These are phyloP conservation scores for Nicotiana sylvestris DNA, from an alignment of 257 asterid genomes.

Conservation along the genomic window DNA sequence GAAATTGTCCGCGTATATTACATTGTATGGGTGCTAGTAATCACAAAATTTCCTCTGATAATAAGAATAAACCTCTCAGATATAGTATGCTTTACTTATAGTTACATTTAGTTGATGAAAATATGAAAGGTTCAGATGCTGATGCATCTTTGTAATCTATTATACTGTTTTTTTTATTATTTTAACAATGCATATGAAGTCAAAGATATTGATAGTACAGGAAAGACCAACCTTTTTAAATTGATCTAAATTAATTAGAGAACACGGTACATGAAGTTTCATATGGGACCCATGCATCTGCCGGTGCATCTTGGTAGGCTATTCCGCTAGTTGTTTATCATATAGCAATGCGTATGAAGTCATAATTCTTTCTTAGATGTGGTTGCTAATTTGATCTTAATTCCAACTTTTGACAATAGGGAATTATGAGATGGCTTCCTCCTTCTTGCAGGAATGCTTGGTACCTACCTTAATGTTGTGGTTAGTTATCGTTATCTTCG, in stretches of 20 bases:
- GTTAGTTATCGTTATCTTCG: conserved; percentile 34
- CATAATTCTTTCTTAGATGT: not conserved
- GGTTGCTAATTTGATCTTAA: conserved; percentile 4
- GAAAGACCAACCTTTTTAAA: too few relatives aligned
- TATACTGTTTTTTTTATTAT: not conserved
- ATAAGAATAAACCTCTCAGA: not conserved
- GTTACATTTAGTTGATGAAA: not conserved
- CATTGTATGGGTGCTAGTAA: not conserved
- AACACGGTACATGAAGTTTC: too few relatives aligned
- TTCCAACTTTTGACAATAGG: conserved; percentile 36
- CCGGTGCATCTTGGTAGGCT: too few relatives aligned
- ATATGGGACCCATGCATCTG: too few relatives aligned
- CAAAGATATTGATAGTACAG: too few relatives aligned
- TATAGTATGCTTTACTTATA: not conserved
- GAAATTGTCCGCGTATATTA: not conserved
- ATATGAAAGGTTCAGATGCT: not conserved
- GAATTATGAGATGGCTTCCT: conserved; percentile 65
- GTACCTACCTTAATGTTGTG: conserved; percentile 80
- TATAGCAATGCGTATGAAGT: too few relatives aligned
- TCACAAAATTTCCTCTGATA: not conserved
- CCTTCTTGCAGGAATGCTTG: conserved; percentile 76
- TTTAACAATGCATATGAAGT: too few relatives aligned
- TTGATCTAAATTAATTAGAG: too few relatives aligned
- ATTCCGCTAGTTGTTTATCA: too few relatives aligned
- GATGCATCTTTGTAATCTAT: not conserved